A percentile compares a stretch with the other conserved stretches of the same genome.
Evolutionary conservation across 768 basidiomycete genomes (phyloP).

Genomic region (Lentinula sp.): DNA sequence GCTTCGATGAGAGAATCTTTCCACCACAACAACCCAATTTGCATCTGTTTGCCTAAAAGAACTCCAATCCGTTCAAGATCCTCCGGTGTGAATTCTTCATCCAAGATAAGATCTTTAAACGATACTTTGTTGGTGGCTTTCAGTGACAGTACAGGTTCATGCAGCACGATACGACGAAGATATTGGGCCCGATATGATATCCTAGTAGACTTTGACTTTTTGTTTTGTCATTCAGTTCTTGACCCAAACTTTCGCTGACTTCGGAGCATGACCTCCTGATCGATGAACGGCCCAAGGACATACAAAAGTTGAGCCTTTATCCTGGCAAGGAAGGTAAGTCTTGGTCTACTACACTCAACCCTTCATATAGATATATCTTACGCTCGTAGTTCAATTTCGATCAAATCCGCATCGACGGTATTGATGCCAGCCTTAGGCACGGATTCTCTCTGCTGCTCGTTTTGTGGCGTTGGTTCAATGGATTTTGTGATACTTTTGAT

Average conservation of each 20-base stretch:
- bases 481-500: not conserved
- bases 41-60: slow-evolving; percentile 5
- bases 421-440: not conserved
- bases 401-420: not conserved
- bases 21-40: slow-evolving; percentile 17
- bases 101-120: slow-evolving; percentile 23
- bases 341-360: not conserved
- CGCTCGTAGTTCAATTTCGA: not conserved
- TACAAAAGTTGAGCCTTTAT: not conserved
- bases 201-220: not conserved
- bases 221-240: not conserved
- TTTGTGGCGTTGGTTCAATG: not conserved
- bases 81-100: slow-evolving; percentile 21
- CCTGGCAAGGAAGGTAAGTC: not conserved
- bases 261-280: not conserved
- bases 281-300: not conserved
- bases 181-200: slow-evolving; percentile 13
- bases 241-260: not conserved
- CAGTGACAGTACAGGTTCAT: slow-evolving; percentile 20
- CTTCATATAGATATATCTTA: not conserved
- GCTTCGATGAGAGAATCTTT: slow-evolving; percentile 21
- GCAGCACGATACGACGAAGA: slow-evolving; percentile 21
- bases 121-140: slow-evolving; percentile 24
- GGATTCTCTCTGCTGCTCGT: not conserved
- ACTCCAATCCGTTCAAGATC: slow-evolving; percentile 12